Base-by-base conservation (phyloP, 208 protist genomes). In the Jaenimonas drosophilae region DNA sequence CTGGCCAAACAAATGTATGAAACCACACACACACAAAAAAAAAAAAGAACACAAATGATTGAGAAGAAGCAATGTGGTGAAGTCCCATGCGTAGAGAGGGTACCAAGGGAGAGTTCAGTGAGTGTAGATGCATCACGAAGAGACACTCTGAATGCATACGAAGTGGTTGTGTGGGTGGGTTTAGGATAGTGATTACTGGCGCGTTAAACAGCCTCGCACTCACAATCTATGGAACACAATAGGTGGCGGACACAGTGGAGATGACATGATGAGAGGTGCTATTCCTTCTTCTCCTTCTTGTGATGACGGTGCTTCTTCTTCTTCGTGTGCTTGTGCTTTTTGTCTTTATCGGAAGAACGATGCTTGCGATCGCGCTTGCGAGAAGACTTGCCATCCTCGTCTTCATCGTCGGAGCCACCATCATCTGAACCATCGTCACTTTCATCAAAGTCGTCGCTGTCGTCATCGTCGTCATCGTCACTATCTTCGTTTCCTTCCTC, bases 391-490 rank as follows among this genome's bases (percentile, higher is more conserved):
- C 33, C 28, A 19, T 44, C 41, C 2, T 58, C 42, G 20, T 65
- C 42, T 23, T 59, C 54, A 25, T 66, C 49, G 29, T 58, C 58
- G 2, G 46, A 39, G 30, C 49, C 62, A 6, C 58, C 60, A 14
- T 67, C 46, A 24, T 69, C 58, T 2, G 40, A 37, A 25, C 55
- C 55, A 3, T 61, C 51, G 25, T 66, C 51, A 11, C n/a, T n/a
- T n/a, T 76, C 66, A 20, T 70, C 61, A 7, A 70, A 65, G 20
- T 78, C 70, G 29, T 76, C 66, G 25, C 64, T 68, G 3, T 71
- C 66, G 1, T 71, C 64, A 7, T 59, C 51, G 0, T 65, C 70
- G 14, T 59, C 59, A 2, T 70, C 60, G 6, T 59, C 54, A 0
- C 65, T 65, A 0, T 69, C 67, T 0, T 65, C 69, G 0, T 72